Evolutionary conservation across 345 rosid genomes (phyloP), one percentile per base, ranked within the genome.

Genomic region (Tarenaya hassleriana): DNA sequence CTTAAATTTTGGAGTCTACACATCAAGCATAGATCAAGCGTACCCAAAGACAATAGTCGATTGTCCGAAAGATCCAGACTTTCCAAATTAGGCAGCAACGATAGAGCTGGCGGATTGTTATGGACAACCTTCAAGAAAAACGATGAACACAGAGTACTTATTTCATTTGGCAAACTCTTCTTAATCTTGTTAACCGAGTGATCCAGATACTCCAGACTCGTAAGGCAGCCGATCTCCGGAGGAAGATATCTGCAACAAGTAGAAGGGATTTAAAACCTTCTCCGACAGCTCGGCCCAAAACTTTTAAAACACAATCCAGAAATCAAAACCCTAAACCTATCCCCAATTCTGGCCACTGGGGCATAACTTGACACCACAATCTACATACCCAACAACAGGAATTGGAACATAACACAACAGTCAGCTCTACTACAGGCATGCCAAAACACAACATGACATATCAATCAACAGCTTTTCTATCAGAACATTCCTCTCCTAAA

Each of bases 131-230:
- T 92, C 71, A 92, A 61, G 32, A 77, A 75, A 45, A 74, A 73
- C 72, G 88, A 81, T 32, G 77, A 73, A 55, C 62, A 80, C 63
- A 92, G 72, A 71, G 55, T 72, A 62, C 76, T 64, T 35, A 92
- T 76, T 78, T 92, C 97, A 38, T 55, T 42, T 11, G 98, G 98
- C 55, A 92, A 74, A 64, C 27, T 63, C 79, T n/a, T n/a, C n/a
- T 85, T 92, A 69, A 92, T 67, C 71, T 88, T 92, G 72, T 92
- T 92, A 69, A 83, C 88, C 50, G 98, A 92, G 48, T 88, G 90
- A 62, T 92, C 97, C 69, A 92, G 69, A 61, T 66, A 75, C 80
- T 88, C 90, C 72, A 92, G 71, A 34, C 75, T 78, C 56, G 52
- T 68, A 21, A 92, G 74, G 82, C 88, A 88, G 40, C 95, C 91